A percentile compares a stretch with the other conserved stretches of the same genome.
These are phyloP conservation scores for Pistacia atlantica DNA, from an alignment of 345 rosid genomes.

Conservation along the genomic window DNA sequence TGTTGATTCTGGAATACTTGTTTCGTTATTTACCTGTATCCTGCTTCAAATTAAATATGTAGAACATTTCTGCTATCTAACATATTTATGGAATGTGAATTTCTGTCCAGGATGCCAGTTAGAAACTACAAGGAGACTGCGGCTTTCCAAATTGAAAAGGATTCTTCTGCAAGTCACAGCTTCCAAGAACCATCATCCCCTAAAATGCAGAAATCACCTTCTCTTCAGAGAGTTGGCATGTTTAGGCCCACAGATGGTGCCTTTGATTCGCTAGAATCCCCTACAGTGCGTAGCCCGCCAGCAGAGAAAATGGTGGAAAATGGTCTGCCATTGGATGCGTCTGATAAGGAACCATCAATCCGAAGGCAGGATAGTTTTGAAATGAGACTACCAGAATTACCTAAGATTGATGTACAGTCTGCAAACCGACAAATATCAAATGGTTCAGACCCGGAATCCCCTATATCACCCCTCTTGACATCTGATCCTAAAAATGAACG, in stretches of 20 bases:
- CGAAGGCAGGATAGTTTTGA: slow-evolving; percentile 98
- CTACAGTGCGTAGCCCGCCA: slow-evolving; percentile 69
- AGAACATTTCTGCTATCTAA: slow-evolving; percentile 1
- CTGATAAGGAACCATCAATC: slow-evolving; percentile 86
- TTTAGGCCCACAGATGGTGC: slow-evolving; percentile 59
- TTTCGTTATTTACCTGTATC: slow-evolving; percentile 5
- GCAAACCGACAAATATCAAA: slow-evolving; percentile 62
- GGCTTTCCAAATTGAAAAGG: slow-evolving; percentile 83
- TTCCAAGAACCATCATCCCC: slow-evolving; percentile 92
- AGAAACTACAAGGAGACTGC: slow-evolving; percentile 64
- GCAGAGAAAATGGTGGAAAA: slow-evolving; percentile 81
- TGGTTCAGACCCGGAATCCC: slow-evolving; percentile 98
- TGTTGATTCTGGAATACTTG: slow-evolving; percentile 10
- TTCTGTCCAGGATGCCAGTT: slow-evolving; percentile 82
- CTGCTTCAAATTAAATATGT: slow-evolving; percentile 13
- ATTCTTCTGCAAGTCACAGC: slow-evolving; percentile 82
- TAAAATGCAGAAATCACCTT: slow-evolving; percentile 83
- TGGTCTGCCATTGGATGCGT: slow-evolving; percentile 58
- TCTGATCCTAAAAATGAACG: slow-evolving; percentile 95
- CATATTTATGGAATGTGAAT: slow-evolving; percentile 21
- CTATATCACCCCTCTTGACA: slow-evolving; percentile 93
- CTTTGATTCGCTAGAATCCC: slow-evolving; percentile 68
- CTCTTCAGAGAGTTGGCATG: slow-evolving; percentile 79
- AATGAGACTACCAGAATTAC: slow-evolving; percentile 89
- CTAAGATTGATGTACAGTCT: slow-evolving; percentile 85